Base-by-base conservation (phyloP, 305 asterid species). In the Andrographis paniculata region DNA sequence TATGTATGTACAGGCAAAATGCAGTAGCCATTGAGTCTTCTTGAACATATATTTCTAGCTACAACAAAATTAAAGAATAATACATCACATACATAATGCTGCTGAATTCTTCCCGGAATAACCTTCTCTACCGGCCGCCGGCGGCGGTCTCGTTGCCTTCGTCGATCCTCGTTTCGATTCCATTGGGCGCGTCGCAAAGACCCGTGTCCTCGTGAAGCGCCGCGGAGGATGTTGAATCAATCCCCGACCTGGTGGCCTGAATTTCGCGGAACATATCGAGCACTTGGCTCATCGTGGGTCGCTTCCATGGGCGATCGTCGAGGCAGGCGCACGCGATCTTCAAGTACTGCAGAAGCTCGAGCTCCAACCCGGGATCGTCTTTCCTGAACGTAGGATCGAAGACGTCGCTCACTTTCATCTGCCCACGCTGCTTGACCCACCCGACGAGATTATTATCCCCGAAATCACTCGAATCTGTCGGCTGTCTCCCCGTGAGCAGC, bases 361-460 rank as follows among this genome's bases (percentile, higher is more conserved):
- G 71, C 65, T 79, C 93, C 30, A 82, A 58, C 35, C 61, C 61
- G 1, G 84, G 84, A 45, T 86, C 96, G 12, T 86, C 99, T 52
- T 73, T 87, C 12, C 80, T 36, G 56, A 91, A 48, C 16, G 38
- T 65, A 0, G 77, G 82, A 48, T 91, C 93, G 5, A 91, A 83
- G 5, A 87, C 95, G 15, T 91, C 94, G 18, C 75, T 67, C 36
- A 86, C 54, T 61, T 70, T 73, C 51, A 58, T 64, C 62, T 68
- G 80, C 0, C 91, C 88, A 2, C 80, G 89, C 49, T 58, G 75
- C 59, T 75, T 87, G 20, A 80, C 96, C 99, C 99, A 91, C 17
- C 96, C 99, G 6, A 91, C 99, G 0, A 91, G 75, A 45, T 91
- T 91, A 36, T 83, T 86, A 58, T 91, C 98, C 1, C 99, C 99